Base-by-base conservation (phyloP, 768 basidiomycete species). In the Mycena polygramma region DNA sequence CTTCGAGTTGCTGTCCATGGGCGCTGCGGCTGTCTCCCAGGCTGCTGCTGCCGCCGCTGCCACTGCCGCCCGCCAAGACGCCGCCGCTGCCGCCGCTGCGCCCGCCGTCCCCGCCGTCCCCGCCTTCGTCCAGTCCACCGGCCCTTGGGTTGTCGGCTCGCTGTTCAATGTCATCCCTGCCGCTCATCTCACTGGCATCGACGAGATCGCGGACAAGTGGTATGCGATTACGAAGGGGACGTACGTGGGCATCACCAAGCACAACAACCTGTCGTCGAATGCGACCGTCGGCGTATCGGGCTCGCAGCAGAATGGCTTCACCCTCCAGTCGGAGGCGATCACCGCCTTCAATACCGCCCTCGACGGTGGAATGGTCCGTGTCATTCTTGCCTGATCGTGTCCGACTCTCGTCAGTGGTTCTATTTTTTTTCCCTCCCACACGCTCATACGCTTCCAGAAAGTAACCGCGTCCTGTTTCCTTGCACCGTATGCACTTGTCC, bases 1-100 rank as follows among this genome's bases (percentile, higher is more conserved):
- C 49, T 51, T 51, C 49, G n/a, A 51, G n/a, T 13, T 51, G 49
- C 49, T 51, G 2, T 22, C 49, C 49, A 51, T 51, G n/a, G 49
- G n/a, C 13, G 49, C 49, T 22, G 49, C 20, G 20, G 49, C 49
- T 1, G 49, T 51, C 22, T 51, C 49, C n/a, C 49, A 51, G 5
- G 49, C 49, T 13, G 22, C 49, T 6, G 49, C 20, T 22, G 22
- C 22, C n/a, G n/a, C n/a, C 6, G 49, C 49, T 22, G 49, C 49
- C 49, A 8, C 11, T 13, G 49, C n/a, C 11, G 49, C 49, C 24
- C 11, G 30, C 30, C 30, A 30, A 30, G 30, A 30, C 6, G 30
- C 30, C 30, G 30, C 49, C n/a, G 49, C 49, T 4, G n/a, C 49
- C n/a, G n/a, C 22, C 11, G n/a, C 49, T 1, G 49, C n/a, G 4